Evolutionary conservation across 495 filamentous ascomycete species (phyloP).

Genomic region (Aspergillus ostianus): DNA sequence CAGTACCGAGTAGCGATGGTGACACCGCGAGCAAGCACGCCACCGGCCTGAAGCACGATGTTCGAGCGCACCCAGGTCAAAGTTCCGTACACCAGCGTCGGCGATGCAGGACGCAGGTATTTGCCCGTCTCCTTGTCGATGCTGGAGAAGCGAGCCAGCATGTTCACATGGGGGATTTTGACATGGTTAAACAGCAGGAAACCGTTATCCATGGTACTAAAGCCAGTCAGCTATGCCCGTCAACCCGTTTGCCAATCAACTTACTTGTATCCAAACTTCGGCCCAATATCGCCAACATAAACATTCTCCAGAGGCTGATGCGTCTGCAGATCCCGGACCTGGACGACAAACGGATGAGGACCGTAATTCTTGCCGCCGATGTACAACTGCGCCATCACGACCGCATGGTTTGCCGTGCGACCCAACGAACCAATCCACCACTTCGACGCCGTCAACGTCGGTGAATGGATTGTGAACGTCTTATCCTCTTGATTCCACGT

Average conservation of each 20-base stretch:
- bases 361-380: slow-evolving; percentile 63
- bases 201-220: slow-evolving; percentile 71
- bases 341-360: slow-evolving; percentile 74
- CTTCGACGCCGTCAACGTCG: slow-evolving; percentile 65
- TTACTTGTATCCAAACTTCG: slow-evolving; percentile 67
- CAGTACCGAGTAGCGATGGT: slow-evolving; percentile 73
- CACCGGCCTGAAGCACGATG: slow-evolving; percentile 66
- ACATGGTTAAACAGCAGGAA: slow-evolving; percentile 71
- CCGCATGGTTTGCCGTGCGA: slow-evolving; percentile 68
- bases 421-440: slow-evolving; percentile 81
- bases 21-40: slow-evolving; percentile 68
- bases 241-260: background rate
- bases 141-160: slow-evolving; percentile 63
- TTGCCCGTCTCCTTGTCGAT: slow-evolving; percentile 61
- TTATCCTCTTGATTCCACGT: slow-evolving; percentile 66
- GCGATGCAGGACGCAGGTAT: slow-evolving; percentile 61
- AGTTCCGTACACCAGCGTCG: slow-evolving; percentile 68
- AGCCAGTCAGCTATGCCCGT: slow-evolving; percentile 11
- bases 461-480: slow-evolving; percentile 68
- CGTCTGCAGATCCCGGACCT: slow-evolving; percentile 67
- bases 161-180: slow-evolving; percentile 65
- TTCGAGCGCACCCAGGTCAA: slow-evolving; percentile 70
- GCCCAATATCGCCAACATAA: slow-evolving; percentile 71
- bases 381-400: slow-evolving; percentile 70
- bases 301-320: slow-evolving; percentile 69